A percentile compares a stretch with the other conserved stretches of the same genome.
These are phyloP conservation scores for Scopulariopsis brevicaulis DNA, from an alignment of 2,329 filamentous ascomycete species.

Conservation along the genomic window DNA sequence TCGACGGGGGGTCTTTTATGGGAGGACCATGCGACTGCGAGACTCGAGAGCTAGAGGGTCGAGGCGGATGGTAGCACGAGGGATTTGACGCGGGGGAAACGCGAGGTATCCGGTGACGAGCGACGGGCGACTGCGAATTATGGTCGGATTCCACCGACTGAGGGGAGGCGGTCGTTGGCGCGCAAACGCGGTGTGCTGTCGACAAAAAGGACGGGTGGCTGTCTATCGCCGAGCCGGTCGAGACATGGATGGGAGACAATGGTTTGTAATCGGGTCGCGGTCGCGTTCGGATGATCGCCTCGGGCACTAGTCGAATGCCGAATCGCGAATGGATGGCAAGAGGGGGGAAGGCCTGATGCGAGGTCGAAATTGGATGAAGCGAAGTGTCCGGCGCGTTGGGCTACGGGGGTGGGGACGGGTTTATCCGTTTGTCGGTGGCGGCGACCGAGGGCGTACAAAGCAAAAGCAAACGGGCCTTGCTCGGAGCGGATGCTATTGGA, in stretches of 20 bases:
- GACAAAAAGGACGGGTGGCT: background rate
- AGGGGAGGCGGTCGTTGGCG: background rate
- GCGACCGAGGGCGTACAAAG: background rate
- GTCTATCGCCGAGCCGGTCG: background rate
- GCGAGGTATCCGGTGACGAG: background rate
- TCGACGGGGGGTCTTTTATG: slow-evolving; percentile 27
- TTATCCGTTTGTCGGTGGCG: background rate
- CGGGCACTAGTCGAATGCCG: background rate
- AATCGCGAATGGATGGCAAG: background rate
- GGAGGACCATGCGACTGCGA: slow-evolving; percentile 2
- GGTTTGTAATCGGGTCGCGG: background rate
- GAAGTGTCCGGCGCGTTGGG: background rate
- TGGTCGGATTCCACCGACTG: too few species aligned
- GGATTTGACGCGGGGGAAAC: background rate
- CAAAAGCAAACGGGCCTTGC: background rate
- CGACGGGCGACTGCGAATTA: background rate
- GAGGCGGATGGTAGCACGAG: background rate
- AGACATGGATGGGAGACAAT: background rate
- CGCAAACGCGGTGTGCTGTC: background rate
- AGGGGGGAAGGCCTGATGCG: background rate
- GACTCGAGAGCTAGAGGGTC: background rate
- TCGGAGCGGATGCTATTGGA: background rate
- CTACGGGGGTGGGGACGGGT: background rate
- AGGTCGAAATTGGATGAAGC: background rate
- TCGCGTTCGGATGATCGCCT: background rate